Base-by-base conservation (phyloP, 2,329 filamentous ascomycete genomes). In the Tothia fuscella region DNA sequence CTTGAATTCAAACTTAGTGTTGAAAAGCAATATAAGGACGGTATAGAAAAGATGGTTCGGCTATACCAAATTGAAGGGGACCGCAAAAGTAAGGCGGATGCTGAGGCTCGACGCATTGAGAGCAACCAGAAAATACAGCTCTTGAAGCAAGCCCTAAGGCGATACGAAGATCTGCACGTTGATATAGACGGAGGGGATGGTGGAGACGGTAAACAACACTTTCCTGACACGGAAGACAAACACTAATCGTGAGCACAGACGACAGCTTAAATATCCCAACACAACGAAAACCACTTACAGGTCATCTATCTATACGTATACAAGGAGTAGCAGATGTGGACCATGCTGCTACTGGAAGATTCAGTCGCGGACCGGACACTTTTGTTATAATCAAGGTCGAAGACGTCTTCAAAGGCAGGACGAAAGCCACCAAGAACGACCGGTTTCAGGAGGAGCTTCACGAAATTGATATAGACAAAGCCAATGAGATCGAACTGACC, bases 21-120 rank as follows among this genome's bases (percentile, higher is more conserved):
- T 21, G 91, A 98, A 61, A 93, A 95, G 59, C 91, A 98, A 64
- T 98, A 98, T 64, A 87, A 96, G 50, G 93, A 93, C 56, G 91
- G 91, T 47, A 91, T 98, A 52, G 91, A 98, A 64, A 98, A 98
- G 68, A 96, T 98, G 91, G 85, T 95, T 35, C 86, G 91, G 59
- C 71, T 98, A 26, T 98, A 98, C 58, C 80, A 91, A 58, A 91
- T 96, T 74, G 91, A 96, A 61, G 89, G 91, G 22, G 91, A 98
- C 58, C 80, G 88, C 52, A 95, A 94, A 70, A 96, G 89, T 66
- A 85, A 82, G 59, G 79, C 83, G 44, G 91, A 98, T 61, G 91
- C 91, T 31, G 87, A 93, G 53, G 84, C 81, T 38, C 78, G 86
- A 56, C 76, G 83, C 44, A 81, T 93, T 47, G 91, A 98, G 65